Conservation (phyloP, 2,329 filamentous ascomycete genomes). For the Nothophaeocryptopus gaeumannii region DNA sequence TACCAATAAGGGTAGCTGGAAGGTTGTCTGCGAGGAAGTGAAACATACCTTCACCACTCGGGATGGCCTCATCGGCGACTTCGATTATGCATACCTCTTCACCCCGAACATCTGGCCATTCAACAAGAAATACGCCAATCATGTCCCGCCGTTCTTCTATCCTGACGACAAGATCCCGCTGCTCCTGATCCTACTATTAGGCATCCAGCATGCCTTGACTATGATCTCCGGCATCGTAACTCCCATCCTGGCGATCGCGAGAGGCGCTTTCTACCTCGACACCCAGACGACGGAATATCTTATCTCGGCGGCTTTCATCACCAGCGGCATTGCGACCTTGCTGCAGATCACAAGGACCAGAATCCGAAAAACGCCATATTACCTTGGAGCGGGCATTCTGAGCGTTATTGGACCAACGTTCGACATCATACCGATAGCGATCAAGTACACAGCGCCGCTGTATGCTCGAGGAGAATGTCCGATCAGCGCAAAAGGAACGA, state of each 20-base stretch:
- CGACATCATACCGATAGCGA: constrained; percentile 21
- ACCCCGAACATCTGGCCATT: constrained; percentile 23
- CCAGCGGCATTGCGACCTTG: constrained; percentile 20
- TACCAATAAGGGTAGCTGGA: constrained; percentile 1
- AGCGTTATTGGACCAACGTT: constrained; percentile 22
- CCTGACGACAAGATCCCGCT: constrained; percentile 23
- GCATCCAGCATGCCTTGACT: constrained; percentile 21
- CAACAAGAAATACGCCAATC: constrained; percentile 19
- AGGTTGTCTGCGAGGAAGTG: constrained; percentile 10
- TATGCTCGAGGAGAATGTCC: constrained; percentile 17
- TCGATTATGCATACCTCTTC: constrained; percentile 25
- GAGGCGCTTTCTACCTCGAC: constrained; percentile 20
- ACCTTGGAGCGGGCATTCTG: constrained; percentile 17
- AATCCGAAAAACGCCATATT: constrained; percentile 17
- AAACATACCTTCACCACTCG: constrained; percentile 21
- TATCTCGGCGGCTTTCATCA: constrained; percentile 22
- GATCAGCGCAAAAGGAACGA: constrained; percentile 8
- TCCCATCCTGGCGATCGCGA: constrained; percentile 17
- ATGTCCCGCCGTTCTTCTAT: constrained; percentile 22
- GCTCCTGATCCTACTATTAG: constrained; percentile 22
- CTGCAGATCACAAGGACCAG: constrained; percentile 18
- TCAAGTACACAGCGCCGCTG: constrained; percentile 17
- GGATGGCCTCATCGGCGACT: constrained; percentile 22
- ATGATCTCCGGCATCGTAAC: constrained; percentile 24
- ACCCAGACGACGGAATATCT: constrained; percentile 17